Evolutionary conservation across 2,329 filamentous ascomycete species (phyloP).

Genomic region (Penicillium sp.): DNA sequence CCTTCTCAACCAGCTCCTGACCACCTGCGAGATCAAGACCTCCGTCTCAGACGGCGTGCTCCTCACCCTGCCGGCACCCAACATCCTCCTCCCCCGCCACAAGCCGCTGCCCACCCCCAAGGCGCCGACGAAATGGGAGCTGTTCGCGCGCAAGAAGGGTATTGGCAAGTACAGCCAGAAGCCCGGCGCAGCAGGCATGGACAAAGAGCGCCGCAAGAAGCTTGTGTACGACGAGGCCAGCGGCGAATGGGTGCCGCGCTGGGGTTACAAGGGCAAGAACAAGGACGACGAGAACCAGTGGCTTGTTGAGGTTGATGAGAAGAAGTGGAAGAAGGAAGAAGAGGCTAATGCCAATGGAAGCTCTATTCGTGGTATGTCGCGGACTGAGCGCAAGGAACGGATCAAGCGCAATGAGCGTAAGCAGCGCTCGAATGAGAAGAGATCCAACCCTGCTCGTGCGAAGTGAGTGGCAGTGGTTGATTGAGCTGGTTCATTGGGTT

Average conservation of each 20-base stretch:
- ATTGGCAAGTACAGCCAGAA: conserved; percentile 78
- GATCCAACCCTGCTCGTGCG: conserved; percentile 32
- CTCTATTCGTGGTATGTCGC: conserved; percentile 63
- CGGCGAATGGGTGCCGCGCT: conserved; percentile 88
- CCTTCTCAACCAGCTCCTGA: conserved; percentile 91
- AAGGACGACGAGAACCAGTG: conserved; percentile 81
- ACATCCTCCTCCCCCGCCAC: conserved; percentile 77
- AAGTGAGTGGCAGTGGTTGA: conserved; percentile 29
- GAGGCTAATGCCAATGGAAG: conserved; percentile 56
- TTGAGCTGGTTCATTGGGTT: not conserved
- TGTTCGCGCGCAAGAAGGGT: conserved; percentile 94
- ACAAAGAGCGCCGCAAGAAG: conserved; percentile 64
- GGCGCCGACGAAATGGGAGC: conserved; percentile 88
- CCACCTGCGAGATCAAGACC: conserved; percentile 75
- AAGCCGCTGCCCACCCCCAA: conserved; percentile 84
- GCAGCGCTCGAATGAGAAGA: conserved; percentile 65
- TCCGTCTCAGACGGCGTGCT: conserved; percentile 66
- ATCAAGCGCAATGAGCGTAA: conserved; percentile 63
- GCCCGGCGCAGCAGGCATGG: conserved; percentile 56
- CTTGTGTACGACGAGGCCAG: conserved; percentile 79
- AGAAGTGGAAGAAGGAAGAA: conserved; percentile 68
- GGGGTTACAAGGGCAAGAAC: conserved; percentile 91
- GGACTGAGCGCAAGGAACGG: conserved; percentile 67
- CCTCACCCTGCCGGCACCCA: conserved; percentile 69
- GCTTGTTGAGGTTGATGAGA: conserved; percentile 87